Base-by-base conservation (phyloP, 139 green algal genomes). In the Raphidocelis subcapitata region DNA sequence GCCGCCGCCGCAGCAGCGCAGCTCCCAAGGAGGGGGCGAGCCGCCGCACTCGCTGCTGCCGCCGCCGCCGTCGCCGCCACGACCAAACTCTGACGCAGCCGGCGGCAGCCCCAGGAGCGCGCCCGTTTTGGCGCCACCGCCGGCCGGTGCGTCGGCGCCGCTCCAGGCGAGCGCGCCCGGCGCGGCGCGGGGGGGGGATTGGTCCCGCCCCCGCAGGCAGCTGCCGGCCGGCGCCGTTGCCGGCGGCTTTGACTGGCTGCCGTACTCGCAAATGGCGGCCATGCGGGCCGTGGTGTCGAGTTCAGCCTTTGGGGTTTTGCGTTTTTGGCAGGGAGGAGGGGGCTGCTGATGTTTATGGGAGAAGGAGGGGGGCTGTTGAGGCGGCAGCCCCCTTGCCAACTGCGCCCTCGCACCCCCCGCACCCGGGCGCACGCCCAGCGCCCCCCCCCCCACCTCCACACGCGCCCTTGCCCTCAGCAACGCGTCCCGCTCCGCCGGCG, bases 231-330 rank as follows among this genome's bases (percentile, higher is more conserved):
- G 12, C 24, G 52, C 20, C 24, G 52, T 44, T 61, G 54, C 65
- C 3, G 44, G 67, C 29, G 65, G 52, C 28, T 5, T 32, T 10
- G 12, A 3, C 15, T 8, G 36, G 33, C 59, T 67, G 24, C 59
- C 67, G 54, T 70, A 81, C 49, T 76, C 67, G 41, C 74, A 81
- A n/a, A 81, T 67, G 1, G 51, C 67, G 41, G 66, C 66, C 57
- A 76, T 81, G 49, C 74, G 66, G 8, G 69, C 66, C 37, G 72
- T 75, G 32, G 60, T 70, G 31, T 75, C 51, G 29, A 79, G 44
- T 31, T 75, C 73, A 57, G 67, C 49, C 60, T 72, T 59, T 62
- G 2, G 12, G 12, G 12, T 20, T 8, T 12, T 12, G 41, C 41
- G 41, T 8, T 12, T 20, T 20, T 8, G 8, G 41, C 8, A 12